Conservation (phyloP, 2,329 filamentous ascomycete genomes). For the Calonectria pseudoturangicola region DNA sequence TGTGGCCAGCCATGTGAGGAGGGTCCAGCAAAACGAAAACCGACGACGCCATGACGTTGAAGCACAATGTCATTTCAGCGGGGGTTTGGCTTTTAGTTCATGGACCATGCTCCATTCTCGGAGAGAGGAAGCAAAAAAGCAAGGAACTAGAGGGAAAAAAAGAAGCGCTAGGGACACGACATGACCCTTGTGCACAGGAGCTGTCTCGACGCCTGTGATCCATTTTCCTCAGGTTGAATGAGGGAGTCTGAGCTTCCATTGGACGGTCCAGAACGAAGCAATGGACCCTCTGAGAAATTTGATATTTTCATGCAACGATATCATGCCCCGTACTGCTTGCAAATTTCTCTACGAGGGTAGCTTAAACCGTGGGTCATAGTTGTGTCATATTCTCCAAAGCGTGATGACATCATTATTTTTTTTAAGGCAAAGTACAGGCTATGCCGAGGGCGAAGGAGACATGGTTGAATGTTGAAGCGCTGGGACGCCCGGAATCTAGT, state of each 20-base stretch:
- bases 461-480: not conserved
- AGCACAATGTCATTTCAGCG: not conserved
- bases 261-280: not conserved
- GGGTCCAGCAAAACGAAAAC: not conserved
- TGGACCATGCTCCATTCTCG: not conserved
- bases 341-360: not conserved
- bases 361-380: conserved; percentile 1
- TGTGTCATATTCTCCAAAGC: not conserved
- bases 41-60: conserved; percentile 30
- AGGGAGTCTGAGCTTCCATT: conserved; percentile 9
- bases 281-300: conserved; percentile 23
- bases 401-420: conserved; percentile 23
- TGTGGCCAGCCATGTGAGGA: conserved; percentile 17
- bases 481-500: not conserved
- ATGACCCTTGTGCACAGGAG: not conserved
- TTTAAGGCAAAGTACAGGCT: not conserved
- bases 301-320: conserved; percentile 24
- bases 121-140: conserved; percentile 11
- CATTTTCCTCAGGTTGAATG: conserved; percentile 1
- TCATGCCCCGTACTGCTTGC: not conserved
- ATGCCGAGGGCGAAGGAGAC: not conserved
- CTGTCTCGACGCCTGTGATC: not conserved
- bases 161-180: not conserved
- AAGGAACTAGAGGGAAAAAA: not conserved
- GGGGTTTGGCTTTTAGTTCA: not conserved